phyloP scores from a whole-genome alignment of 805 yeast species.

The Cyberlindnera sargentensis region DNA sequence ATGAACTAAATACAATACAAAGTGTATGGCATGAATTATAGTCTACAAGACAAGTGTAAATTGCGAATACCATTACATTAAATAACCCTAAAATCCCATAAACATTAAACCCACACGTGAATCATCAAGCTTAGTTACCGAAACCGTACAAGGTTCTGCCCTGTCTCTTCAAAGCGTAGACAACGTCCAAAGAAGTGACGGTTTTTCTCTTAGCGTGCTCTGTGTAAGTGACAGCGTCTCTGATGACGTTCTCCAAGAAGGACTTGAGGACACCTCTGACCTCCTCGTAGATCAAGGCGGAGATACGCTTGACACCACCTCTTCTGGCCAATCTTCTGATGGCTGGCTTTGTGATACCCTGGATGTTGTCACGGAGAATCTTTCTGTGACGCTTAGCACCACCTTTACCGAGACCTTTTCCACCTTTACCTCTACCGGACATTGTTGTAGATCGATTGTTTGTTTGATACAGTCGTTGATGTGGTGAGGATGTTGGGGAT shows the following conservation, averaged over 20 bases:
- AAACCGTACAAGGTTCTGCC: conserved; percentile 99
- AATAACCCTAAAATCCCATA: too few species aligned
- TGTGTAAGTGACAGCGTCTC: conserved; percentile 99
- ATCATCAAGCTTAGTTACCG: conserved; percentile 71
- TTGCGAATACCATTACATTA: too few species aligned
- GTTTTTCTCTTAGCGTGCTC: conserved; percentile 99
- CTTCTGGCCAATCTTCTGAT: conserved; percentile 99
- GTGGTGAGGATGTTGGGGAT: not conserved
- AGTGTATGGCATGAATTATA: too few species aligned
- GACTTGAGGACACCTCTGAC: conserved; percentile 95
- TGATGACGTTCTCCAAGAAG: conserved; percentile 93
- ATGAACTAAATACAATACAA: too few species aligned
- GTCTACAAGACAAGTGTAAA: too few species aligned
- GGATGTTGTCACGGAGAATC: conserved; percentile 98
- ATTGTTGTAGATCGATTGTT: conserved; percentile 32
- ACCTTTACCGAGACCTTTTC: conserved; percentile 99
- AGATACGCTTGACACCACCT: conserved; percentile 99
- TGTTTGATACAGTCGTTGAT: not conserved
- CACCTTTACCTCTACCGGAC: conserved; percentile 99
- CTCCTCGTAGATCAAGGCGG: conserved; percentile 97
- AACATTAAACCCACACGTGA: too few species aligned
- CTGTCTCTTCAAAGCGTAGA: conserved; percentile 99
- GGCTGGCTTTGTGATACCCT: conserved; percentile 99
- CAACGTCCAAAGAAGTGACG: conserved; percentile 97
- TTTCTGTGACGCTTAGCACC: conserved; percentile 99